Percentiles rank a stretch among this genome's conserved stretches.
Conservation (phyloP, 441 rosid genomes). For the Eruca vesicaria region DNA sequence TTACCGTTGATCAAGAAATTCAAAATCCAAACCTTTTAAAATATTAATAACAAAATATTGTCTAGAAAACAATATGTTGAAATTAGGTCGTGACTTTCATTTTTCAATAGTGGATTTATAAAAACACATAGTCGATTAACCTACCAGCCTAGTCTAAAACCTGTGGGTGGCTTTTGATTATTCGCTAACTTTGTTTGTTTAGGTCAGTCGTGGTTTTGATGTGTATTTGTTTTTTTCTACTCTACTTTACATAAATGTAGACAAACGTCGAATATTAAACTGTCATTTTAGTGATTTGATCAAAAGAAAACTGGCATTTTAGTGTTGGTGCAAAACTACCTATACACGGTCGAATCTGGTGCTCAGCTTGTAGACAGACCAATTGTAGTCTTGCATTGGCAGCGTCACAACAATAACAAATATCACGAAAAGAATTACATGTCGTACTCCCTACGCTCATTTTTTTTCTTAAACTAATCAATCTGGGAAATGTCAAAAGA, state of each 20-base stretch:
- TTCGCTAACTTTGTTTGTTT: background rate
- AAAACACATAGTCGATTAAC: background rate
- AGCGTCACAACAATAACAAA: background rate
- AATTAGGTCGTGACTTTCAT: too few species aligned
- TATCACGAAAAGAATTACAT: too few species aligned
- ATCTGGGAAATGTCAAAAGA: background rate
- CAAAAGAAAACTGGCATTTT: background rate
- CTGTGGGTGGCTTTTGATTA: conserved; percentile 12
- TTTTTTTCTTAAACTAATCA: background rate
- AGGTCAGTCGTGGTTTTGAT: conserved; percentile 11
- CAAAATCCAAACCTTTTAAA: background rate
- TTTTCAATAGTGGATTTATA: too few species aligned
- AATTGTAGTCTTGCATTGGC: background rate
- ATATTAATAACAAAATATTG: too few species aligned
- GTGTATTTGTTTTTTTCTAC: background rate
- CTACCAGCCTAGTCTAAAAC: background rate
- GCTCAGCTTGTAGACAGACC: background rate
- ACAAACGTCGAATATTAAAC: background rate
- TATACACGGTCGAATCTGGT: background rate
- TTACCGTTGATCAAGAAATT: background rate
- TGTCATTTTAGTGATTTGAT: too few species aligned
- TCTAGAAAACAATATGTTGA: too few species aligned
- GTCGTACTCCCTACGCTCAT: too few species aligned
- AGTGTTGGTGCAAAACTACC: background rate
- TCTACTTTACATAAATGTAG: background rate